phyloP scores from a whole-genome alignment of 495 filamentous ascomycete species.

The Xylaria cubensis region DNA sequence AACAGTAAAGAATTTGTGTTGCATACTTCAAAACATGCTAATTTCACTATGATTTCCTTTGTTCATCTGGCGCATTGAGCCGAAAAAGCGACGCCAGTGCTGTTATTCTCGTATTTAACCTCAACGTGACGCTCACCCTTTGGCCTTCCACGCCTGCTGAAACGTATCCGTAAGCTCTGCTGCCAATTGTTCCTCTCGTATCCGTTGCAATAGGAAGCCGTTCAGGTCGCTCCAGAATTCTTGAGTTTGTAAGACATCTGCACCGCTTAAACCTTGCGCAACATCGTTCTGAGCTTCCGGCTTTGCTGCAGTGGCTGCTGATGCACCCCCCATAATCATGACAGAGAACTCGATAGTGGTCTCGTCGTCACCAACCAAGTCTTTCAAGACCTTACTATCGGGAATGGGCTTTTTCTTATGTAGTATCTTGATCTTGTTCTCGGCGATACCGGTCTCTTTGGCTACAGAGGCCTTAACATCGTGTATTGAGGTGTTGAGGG shows the following conservation, averaged over 20 bases:
- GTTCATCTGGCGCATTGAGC: background rate
- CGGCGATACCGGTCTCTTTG: constrained; percentile 53
- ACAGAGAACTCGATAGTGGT: constrained; percentile 74
- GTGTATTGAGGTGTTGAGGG: constrained; percentile 70
- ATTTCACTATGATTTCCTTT: background rate
- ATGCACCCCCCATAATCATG: constrained; percentile 77
- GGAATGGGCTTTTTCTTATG: constrained; percentile 80
- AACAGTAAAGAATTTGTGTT: constrained; percentile 38
- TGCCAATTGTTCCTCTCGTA: constrained; percentile 74
- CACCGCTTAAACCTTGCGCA: constrained; percentile 63
- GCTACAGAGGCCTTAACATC: constrained; percentile 72
- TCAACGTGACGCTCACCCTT: constrained; percentile 27
- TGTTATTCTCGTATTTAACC: background rate
- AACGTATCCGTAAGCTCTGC: constrained; percentile 70
- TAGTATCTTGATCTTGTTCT: constrained; percentile 82
- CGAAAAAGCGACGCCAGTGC: background rate
- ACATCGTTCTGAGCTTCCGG: constrained; percentile 44
- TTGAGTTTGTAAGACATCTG: constrained; percentile 67
- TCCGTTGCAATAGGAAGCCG: constrained; percentile 76
- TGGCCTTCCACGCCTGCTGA: constrained; percentile 68
- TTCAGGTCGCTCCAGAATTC: constrained; percentile 90
- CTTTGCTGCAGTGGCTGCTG: constrained; percentile 29
- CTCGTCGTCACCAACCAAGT: constrained; percentile 55
- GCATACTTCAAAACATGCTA: background rate
- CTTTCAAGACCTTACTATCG: constrained; percentile 70